Conservation (phyloP, 2,329 filamentous ascomycete genomes). For the Macroventuria anomochaeta region DNA sequence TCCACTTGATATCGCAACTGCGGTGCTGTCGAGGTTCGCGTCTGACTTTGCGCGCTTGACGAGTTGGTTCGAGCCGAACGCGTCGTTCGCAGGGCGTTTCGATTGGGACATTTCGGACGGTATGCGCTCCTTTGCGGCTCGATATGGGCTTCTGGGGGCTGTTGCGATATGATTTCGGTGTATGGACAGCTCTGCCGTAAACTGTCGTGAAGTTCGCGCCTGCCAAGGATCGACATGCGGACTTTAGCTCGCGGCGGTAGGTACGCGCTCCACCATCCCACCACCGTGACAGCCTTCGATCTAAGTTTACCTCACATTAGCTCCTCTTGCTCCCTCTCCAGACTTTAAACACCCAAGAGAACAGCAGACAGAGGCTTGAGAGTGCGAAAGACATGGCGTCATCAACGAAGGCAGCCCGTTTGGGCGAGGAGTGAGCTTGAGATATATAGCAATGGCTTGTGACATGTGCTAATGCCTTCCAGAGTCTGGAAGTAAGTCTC, state of each 20-base stretch:
- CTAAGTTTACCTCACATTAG: slow-evolving; percentile 10
- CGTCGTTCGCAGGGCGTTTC: slow-evolving; percentile 88
- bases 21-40: slow-evolving; percentile 60
- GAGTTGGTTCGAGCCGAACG: slow-evolving; percentile 79
- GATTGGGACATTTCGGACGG: slow-evolving; percentile 77
- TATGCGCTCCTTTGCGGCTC: slow-evolving; percentile 4
- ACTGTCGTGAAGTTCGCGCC: slow-evolving; percentile 14
- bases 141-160: not conserved
- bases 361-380: not conserved
- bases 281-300: not conserved
- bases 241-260: slow-evolving; percentile 15
- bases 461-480: slow-evolving; percentile 45
- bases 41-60: slow-evolving; percentile 88
- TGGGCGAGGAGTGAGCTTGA: slow-evolving; percentile 74
- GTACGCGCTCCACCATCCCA: slow-evolving; percentile 1
- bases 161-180: slow-evolving; percentile 10
- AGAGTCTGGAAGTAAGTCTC: slow-evolving; percentile 90
- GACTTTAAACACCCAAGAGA: not conserved
- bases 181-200: slow-evolving; percentile 14
- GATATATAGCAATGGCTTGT: slow-evolving; percentile 23
- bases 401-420: slow-evolving; percentile 69
- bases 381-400: slow-evolving; percentile 50
- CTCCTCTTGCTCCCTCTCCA: not conserved
- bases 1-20: slow-evolving; percentile 64
- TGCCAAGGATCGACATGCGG: slow-evolving; percentile 12